Base-by-base conservation (phyloP, 768 basidiomycete species). In the Mycena rebaudengoi region DNA sequence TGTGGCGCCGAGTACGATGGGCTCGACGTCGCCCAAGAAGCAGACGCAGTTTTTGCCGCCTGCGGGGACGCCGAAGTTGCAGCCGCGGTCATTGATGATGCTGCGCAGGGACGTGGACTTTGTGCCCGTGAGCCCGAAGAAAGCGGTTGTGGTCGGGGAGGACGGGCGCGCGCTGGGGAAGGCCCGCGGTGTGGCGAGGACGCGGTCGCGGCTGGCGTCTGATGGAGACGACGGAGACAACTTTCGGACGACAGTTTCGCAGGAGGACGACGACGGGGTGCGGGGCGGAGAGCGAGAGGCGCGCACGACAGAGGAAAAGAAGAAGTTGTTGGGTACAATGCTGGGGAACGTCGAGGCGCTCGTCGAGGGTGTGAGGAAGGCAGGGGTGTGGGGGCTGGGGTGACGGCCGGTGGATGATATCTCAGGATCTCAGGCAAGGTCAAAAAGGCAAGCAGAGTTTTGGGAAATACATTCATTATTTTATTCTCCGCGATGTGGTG, bases 271-370 rank as follows among this genome's bases (percentile, higher is more conserved):
- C 13, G 54, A 71, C 29, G 73, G 79, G 50, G 45, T 14, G 23
- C 33, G 10, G 25, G 10, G 54, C 29, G 62, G 32, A 26, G 49
- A 70, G 4, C 52, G 62, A 48, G 56, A 64, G 32, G 67, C 79
- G 64, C 82, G 83, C 68, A 91, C 88, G 41, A 94, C 88, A 41
- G 90, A 92, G 61, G 91, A 95, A 78, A 95, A 95, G 80, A 94
- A 91, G 75, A 87, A 88, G 72, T 74, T 92, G 43, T 71, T 97
- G 60, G 91, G 91, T 0, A 89, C 86, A 44, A 90, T 95, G 87
- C 76, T 97, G 43, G 95, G 94, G 4, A 96, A 97, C 73, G 95
- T 97, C 3, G 95, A 96, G 73, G 91, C 92, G 29, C 82, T 97
- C 11, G 93, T 97, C 6, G 93, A 94, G 65, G 90, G 94, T 0